Conservation (phyloP, 2,329 filamentous ascomycete genomes). For the Hypoxylon sp. region DNA sequence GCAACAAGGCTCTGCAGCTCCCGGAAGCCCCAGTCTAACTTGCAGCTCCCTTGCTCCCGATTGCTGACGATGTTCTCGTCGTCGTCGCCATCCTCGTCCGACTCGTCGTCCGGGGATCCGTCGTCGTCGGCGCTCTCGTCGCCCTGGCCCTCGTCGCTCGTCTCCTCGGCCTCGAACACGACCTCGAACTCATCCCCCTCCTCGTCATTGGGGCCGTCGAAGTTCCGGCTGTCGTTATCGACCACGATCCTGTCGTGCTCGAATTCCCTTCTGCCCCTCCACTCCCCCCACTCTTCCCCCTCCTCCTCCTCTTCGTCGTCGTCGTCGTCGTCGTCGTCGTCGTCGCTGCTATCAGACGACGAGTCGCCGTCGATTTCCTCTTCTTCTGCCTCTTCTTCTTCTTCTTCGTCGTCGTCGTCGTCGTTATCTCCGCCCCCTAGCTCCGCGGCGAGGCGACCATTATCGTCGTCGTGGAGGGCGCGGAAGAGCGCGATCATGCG, state of each 20-base stretch:
- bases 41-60: not conserved
- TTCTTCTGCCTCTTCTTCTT: not conserved
- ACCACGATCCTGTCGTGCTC: not conserved
- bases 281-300: not conserved
- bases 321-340: not conserved
- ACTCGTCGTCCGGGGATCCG: not conserved
- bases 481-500: constrained; percentile 9
- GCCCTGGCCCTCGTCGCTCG: not conserved
- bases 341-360: not conserved
- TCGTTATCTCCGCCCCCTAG: no score
- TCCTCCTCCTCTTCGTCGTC: not conserved
- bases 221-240: not conserved
- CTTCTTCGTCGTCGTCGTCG: not conserved
- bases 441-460: not conserved
- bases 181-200: not conserved
- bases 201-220: not conserved
- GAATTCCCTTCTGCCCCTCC: not conserved
- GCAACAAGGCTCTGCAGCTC: not conserved
- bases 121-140: no score
- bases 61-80: not conserved
- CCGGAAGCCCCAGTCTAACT: not conserved
- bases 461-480: not conserved
- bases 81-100: not conserved
- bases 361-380: not conserved
- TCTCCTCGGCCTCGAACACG: not conserved